Conservation (phyloP, 2,329 filamentous ascomycete genomes). For the Microcyclospora tardicrescens region DNA sequence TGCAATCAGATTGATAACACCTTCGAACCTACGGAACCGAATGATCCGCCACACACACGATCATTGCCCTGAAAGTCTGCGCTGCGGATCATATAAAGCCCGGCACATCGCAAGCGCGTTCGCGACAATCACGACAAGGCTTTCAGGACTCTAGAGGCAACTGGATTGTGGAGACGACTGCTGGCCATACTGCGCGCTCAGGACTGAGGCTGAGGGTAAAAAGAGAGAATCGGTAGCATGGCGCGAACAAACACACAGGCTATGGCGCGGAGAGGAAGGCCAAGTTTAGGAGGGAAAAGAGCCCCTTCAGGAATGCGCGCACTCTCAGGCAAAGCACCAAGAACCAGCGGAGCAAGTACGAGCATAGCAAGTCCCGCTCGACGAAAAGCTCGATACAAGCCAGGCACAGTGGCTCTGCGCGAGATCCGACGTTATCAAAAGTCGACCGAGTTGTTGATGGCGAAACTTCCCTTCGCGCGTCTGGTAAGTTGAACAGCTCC, state of each 20-base stretch:
- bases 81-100: no score
- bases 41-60: no score
- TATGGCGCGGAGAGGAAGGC: conserved; percentile 7
- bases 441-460: conserved; percentile 87
- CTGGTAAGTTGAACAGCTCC: conserved; percentile 40
- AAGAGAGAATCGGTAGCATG: no score
- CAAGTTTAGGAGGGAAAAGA: conserved; percentile 15
- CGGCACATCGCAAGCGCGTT: no score
- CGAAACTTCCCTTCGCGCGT: conserved; percentile 96
- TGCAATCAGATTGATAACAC: no score
- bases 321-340: conserved; percentile 10
- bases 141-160: no score
- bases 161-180: no score
- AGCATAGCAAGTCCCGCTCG: conserved; percentile 10
- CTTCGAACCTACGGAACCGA: no score
- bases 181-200: no score
- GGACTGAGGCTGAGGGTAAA: no score
- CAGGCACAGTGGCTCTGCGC: conserved; percentile 83
- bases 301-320: conserved; percentile 4
- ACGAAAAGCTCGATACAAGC: conserved; percentile 30
- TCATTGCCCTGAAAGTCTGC: no score
- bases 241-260: conserved; percentile 5
- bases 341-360: conserved; percentile 5
- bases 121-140: no score
- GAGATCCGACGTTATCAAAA: conserved; percentile 99